Conservation (phyloP, 106 monocot species). For the Narthecium ossifragum region DNA sequence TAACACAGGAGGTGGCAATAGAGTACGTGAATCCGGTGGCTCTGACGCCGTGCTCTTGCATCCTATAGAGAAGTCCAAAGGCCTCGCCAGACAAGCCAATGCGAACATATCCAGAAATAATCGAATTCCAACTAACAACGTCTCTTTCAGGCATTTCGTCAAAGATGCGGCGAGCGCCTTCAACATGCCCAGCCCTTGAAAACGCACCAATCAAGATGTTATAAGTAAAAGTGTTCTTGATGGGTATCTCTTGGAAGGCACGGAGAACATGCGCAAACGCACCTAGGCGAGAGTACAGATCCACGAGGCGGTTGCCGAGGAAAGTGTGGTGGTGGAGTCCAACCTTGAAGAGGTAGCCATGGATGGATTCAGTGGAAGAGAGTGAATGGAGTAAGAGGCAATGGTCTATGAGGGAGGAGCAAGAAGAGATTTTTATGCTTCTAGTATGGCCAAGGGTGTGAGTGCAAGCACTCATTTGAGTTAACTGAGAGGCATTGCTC, state of each 20-base stretch:
- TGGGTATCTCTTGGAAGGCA: constrained; percentile 26
- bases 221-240: constrained; percentile 49
- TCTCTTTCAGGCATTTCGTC: constrained; percentile 52
- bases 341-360: constrained; percentile 36
- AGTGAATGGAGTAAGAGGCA: constrained; percentile 20
- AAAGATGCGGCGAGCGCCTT: constrained; percentile 36
- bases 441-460: not conserved
- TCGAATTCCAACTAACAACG: constrained; percentile 50
- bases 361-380: constrained; percentile 19
- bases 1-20: constrained; percentile 36
- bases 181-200: constrained; percentile 11
- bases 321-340: constrained; percentile 35
- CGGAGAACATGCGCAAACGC: constrained; percentile 4
- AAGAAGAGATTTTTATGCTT: constrained; percentile 9
- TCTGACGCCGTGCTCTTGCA: constrained; percentile 33
- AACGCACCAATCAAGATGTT: constrained; percentile 35
- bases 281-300: constrained; percentile 37
- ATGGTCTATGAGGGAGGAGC: constrained; percentile 15
- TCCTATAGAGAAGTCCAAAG: constrained; percentile 8
- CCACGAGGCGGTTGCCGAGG: constrained; percentile 40
- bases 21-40: constrained; percentile 45
- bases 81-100: constrained; percentile 17
- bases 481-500: not conserved
- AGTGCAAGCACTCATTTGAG: constrained; percentile 12
- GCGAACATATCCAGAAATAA: constrained; percentile 34